A percentile compares a stretch with the other conserved stretches of the same genome.
phyloP scores from a whole-genome alignment of 2,329 filamentous ascomycete species.

The Xylaria sp. region DNA sequence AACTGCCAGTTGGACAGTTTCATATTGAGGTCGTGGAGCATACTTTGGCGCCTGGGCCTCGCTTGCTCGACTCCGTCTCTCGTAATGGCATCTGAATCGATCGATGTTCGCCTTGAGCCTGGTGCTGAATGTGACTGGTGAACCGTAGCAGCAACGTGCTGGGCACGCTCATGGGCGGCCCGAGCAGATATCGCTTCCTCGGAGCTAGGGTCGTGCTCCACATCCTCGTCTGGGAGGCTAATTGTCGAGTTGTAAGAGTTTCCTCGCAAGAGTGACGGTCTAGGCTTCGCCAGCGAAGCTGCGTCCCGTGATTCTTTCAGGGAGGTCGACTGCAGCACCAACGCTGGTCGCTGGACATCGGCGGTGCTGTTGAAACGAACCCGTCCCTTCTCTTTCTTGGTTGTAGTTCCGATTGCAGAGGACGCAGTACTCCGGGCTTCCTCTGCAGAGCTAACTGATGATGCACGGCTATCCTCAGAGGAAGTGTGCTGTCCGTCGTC shows the following conservation, averaged over 20 bases:
- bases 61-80: constrained; percentile 39
- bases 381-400: constrained; percentile 51
- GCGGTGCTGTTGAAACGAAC: constrained; percentile 56
- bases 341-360: constrained; percentile 40
- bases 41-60: constrained; percentile 34
- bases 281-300: constrained; percentile 36
- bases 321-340: constrained; percentile 27
- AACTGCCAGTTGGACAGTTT: constrained; percentile 18
- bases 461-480: constrained; percentile 6
- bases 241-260: constrained; percentile 48
- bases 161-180: constrained; percentile 52
- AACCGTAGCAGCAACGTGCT: constrained; percentile 49
- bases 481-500: constrained; percentile 10
- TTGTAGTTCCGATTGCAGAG: not conserved
- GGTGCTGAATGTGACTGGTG: constrained; percentile 45
- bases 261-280: constrained; percentile 51
- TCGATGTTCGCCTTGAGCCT: constrained; percentile 43
- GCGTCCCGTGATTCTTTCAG: constrained; percentile 24
- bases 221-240: constrained; percentile 39
- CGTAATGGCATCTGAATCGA: constrained; percentile 46
- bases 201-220: constrained; percentile 32
- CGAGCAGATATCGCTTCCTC: constrained; percentile 44
- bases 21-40: constrained; percentile 42
- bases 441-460: constrained; percentile 5
- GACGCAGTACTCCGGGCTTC: not conserved